Base-by-base conservation (phyloP, 805 yeast genomes). In the Ogataea salicorniae region DNA sequence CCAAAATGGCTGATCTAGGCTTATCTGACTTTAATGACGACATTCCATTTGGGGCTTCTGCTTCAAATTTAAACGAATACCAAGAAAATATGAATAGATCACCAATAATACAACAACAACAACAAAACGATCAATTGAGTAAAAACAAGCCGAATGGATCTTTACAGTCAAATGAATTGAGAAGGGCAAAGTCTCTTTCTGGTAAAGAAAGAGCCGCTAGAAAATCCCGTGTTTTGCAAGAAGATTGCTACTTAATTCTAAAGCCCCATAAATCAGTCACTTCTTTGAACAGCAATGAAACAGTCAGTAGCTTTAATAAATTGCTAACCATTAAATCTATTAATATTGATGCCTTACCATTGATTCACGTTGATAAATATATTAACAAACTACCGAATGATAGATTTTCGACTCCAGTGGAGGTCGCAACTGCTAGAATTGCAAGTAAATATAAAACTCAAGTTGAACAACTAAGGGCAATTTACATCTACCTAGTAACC, bases 171-270 rank as follows among this genome's bases (percentile, higher is more conserved):
- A 37, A 38, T 41, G 91, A 83, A 54, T 64, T 90, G 45, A 79
- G 84, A 61, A 75, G 97, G 56, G 81, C 90, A 47, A 82, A 81
- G 52, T 77, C 95, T 0, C 67, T 88, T 22, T 77, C 85, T 2
- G 69, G 79, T 6, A 75, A 74, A 46, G 96, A 91, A 51, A 81
- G 85, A 49, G 83, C 81, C 45, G 70, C 74, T 15, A 76, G 98
- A 54, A 82, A 86, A 46, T 78, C 77, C 62, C 72, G 88, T 46
- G 82, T 76, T 17, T 64, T 84, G 39, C 73, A 78, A 58, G 77
- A 76, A 55, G 75, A 85, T 49, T 75, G 87, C 53, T 77, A 81
- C 51, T 63, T 83, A 29, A 73, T 85, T 46, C 60, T 82, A 52
- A 85, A 86, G 62, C 84, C 95, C 36, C 79, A 79, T 46, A 74